Conservation (phyloP, 1,139 yeast genomes). For the Yamadazyma friedrichii region DNA sequence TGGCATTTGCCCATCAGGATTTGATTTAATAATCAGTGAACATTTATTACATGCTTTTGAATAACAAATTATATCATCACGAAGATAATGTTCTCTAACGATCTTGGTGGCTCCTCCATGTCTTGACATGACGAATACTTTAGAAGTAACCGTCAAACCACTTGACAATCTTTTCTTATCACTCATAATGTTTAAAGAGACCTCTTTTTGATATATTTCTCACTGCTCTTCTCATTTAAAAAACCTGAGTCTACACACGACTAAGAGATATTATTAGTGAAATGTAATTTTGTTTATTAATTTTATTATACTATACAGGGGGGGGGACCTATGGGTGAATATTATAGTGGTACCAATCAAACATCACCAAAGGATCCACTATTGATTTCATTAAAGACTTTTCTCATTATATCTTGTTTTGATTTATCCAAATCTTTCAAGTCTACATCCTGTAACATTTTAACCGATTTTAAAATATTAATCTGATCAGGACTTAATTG, state of each 20-base stretch:
- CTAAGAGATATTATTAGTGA: not conserved
- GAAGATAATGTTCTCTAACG: conserved; percentile 89
- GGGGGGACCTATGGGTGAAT: not conserved
- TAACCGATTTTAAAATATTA: conserved; percentile 51
- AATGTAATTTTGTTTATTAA: not conserved
- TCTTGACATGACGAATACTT: conserved; percentile 88
- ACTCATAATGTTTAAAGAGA: not conserved
- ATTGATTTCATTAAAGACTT: conserved; percentile 40
- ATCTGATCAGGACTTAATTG: conserved; percentile 49
- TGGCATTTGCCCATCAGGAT: conserved; percentile 53
- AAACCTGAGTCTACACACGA: not conserved
- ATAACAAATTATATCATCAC: conserved; percentile 90
- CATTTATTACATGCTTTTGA: conserved; percentile 71
- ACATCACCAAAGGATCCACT: conserved; percentile 45
- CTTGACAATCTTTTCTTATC: conserved; percentile 43
- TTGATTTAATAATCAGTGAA: conserved; percentile 52
- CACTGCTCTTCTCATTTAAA: not conserved
- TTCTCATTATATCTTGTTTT: conserved; percentile 42
- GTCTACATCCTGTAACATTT: conserved; percentile 64
- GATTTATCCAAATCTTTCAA: conserved; percentile 58
- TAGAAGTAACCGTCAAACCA: conserved; percentile 77
- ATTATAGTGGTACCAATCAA: too few species aligned
- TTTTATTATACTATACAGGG: not conserved
- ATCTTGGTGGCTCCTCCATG: conserved; percentile 89
- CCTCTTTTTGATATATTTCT: not conserved